These are phyloP conservation scores for Clonostachys chloroleuca DNA, from an alignment of 2,329 filamentous ascomycete species.

Conservation along the genomic window DNA sequence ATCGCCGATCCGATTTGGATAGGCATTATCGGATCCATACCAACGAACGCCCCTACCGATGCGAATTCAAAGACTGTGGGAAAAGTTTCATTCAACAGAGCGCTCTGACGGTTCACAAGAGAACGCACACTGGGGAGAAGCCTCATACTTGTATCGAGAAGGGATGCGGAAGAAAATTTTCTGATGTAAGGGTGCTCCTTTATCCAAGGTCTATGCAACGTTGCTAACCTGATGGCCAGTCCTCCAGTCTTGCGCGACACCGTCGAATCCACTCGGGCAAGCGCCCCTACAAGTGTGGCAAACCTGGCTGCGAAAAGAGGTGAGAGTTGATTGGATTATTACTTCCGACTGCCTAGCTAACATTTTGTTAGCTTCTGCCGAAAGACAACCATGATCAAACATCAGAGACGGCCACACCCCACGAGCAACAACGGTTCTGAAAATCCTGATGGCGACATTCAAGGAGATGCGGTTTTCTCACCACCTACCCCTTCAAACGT, in stretches of 20 bases:
- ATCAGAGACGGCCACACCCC: slow-evolving; percentile 53
- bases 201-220: not conserved
- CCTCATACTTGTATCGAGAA: slow-evolving; percentile 63
- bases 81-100: slow-evolving; percentile 71
- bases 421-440: too few species aligned
- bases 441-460: too few species aligned
- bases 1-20: slow-evolving; percentile 67
- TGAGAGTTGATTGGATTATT: slow-evolving; percentile 18
- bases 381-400: slow-evolving; percentile 69
- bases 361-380: slow-evolving; percentile 55
- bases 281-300: slow-evolving; percentile 59
- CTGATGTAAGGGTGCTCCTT: slow-evolving; percentile 48
- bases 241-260: slow-evolving; percentile 61
- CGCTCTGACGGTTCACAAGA: slow-evolving; percentile 65
- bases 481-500: too few species aligned
- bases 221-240: slow-evolving; percentile 29
- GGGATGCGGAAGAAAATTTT: slow-evolving; percentile 65
- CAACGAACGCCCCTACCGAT: slow-evolving; percentile 64
- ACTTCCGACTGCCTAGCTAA: not conserved
- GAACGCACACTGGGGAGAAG: slow-evolving; percentile 69
- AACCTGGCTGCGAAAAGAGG: slow-evolving; percentile 60
- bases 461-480: too few species aligned
- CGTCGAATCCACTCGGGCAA: slow-evolving; percentile 63
- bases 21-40: slow-evolving; percentile 70
- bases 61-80: slow-evolving; percentile 54